Evolutionary conservation across 2,329 filamentous ascomycete species (phyloP), one percentile per base, ranked within the genome.

Genomic region (Colletotrichum tabaci): DNA sequence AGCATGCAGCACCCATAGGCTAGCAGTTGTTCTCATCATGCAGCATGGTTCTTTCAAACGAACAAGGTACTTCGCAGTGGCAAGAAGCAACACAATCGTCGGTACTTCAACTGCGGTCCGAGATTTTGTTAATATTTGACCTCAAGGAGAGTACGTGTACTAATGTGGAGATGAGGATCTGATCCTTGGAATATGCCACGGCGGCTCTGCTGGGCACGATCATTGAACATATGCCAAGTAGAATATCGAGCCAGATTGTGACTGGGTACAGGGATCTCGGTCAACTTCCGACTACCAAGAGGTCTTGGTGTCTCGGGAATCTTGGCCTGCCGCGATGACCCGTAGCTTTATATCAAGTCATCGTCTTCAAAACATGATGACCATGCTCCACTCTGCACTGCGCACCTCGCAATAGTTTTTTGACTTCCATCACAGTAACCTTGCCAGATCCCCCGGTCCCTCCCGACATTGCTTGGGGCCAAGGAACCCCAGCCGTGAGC

Each of bases 201-300:
- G 65, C 52, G 58, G 64, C 65, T 68, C 57, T 63, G 47, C 68
- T 68, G 68, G 58, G 68, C 68, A 52, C 40, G 23, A 30, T 67
- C 52, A 47, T 58, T 49, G 13, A 15, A 40, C 47, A 16, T 50
- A 23, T 21, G 68, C 68, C 68, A 71, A 71, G 68, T 30, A 23
- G 16, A n/a, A 23, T 2, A 18, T 52, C 46, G n/a, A 42, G 35
- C 60, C 60, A 30, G 16, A 42, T 42, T 26, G 3, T 52, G 46
- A 18, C 10, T 15, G 4, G 12, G 12, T 53, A 8, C 13, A 53
- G 57, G 26, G 12, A 15, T 15, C 16, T 67, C 64, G 64, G 68
- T 15, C 58, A 63, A 71, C 57, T 53, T 58, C 68, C 65, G 68
- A 49, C 46, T 18, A 53, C 52, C 65, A 67, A 67, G 58, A 63